These are phyloP conservation scores for Elasticomyces elasticus DNA, from an alignment of 495 filamentous ascomycete genomes.

Conservation along the genomic window DNA sequence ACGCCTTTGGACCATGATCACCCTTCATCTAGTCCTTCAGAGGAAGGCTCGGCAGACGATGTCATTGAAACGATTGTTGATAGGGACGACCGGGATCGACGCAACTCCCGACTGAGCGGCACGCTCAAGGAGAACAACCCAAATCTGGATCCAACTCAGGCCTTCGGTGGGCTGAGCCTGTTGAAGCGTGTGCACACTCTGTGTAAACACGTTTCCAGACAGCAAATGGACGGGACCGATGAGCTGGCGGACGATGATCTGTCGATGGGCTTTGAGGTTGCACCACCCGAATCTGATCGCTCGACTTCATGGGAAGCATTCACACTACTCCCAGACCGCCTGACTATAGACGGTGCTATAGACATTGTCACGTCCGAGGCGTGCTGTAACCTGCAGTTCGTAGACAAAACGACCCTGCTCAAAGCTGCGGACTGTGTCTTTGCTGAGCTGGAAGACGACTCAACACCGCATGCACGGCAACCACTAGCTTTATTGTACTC, in stretches of 20 bases:
- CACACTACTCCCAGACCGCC: slow-evolving; percentile 6
- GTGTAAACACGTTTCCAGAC: slow-evolving; percentile 6
- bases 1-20: neutral
- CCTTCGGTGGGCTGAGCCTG: slow-evolving; percentile 14
- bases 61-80: slow-evolving; percentile 6
- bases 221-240: neutral
- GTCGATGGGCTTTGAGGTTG: slow-evolving; percentile 10
- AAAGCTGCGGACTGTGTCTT: slow-evolving; percentile 4
- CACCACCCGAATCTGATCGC: neutral
- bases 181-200: slow-evolving; percentile 12
- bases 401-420: slow-evolving; percentile 3
- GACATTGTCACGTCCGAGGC: slow-evolving; percentile 11
- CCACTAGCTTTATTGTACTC: slow-evolving; percentile 14
- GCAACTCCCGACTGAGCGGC: neutral
- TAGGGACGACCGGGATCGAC: neutral
- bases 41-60: neutral
- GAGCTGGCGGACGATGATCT: slow-evolving; percentile 5
- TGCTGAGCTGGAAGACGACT: slow-evolving; percentile 1
- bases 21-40: neutral
- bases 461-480: slow-evolving; percentile 1
- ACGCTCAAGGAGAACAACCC: neutral
- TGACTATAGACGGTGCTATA: slow-evolving; percentile 4
- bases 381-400: slow-evolving; percentile 18
- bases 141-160: neutral
- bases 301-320: slow-evolving; percentile 14